These are phyloP conservation scores for Sporobolomyces pararoseus DNA, from an alignment of 768 basidiomycete species.

Conservation along the genomic window DNA sequence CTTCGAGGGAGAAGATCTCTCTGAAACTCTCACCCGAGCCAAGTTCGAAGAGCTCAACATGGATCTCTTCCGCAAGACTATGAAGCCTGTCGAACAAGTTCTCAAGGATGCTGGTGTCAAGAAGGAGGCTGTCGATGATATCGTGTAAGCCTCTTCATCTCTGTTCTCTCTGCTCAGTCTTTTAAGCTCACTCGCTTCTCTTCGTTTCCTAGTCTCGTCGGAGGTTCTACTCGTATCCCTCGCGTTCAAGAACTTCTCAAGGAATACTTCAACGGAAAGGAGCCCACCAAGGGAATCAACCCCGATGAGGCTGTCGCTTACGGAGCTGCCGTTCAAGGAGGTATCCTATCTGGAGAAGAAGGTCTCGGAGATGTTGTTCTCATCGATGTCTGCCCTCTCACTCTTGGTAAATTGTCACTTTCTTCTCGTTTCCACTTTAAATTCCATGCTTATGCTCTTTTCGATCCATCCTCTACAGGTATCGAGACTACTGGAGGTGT, in stretches of 20 bases:
- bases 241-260: slow-evolving; percentile 98
- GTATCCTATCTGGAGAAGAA: slow-evolving; percentile 92
- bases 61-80: slow-evolving; percentile 98
- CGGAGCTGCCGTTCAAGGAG: slow-evolving; percentile 97
- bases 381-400: slow-evolving; percentile 93
- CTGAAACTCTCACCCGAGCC: slow-evolving; percentile 92
- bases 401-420: slow-evolving; percentile 55
- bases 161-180: slow-evolving; percentile 6
- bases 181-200: background rate
- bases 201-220: slow-evolving; percentile 70
- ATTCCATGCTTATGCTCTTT: too few species aligned
- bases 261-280: slow-evolving; percentile 94
- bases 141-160: slow-evolving; percentile 47
- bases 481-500: slow-evolving; percentile 94
- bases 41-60: slow-evolving; percentile 99
- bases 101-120: slow-evolving; percentile 96
- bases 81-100: slow-evolving; percentile 99
- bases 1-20: slow-evolving; percentile 93
- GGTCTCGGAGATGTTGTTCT: slow-evolving; percentile 85
- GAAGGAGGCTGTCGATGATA: slow-evolving; percentile 94
- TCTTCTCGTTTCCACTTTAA: too few species aligned
- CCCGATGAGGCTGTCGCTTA: slow-evolving; percentile 99
- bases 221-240: slow-evolving; percentile 98
- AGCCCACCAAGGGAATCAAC: slow-evolving; percentile 97
- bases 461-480: slow-evolving; percentile 53